Conservation (phyloP, 2,329 filamentous ascomycete genomes). For the Penicillium sp. region DNA sequence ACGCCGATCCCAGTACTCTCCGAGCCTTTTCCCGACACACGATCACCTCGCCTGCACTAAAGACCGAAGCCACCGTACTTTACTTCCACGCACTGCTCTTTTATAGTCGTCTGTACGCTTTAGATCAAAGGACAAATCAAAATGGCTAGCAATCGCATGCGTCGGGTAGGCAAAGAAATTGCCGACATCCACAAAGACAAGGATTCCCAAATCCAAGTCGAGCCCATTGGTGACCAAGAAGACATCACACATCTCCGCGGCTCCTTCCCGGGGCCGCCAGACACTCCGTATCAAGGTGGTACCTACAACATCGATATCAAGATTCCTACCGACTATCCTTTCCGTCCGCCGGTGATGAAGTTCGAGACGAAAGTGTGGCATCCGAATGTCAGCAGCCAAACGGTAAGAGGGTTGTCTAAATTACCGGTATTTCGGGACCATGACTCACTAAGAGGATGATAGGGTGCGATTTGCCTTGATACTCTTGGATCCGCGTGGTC, state of each 20-base stretch:
- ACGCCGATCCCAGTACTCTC: neutral
- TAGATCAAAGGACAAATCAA: neutral
- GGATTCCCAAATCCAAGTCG: constrained; percentile 69
- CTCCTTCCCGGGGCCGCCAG: constrained; percentile 77
- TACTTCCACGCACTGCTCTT: neutral
- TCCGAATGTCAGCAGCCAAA: constrained; percentile 91
- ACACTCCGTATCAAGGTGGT: constrained; percentile 88
- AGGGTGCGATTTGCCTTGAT: constrained; percentile 97
- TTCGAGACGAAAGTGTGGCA: constrained; percentile 96
- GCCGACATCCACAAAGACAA: constrained; percentile 57
- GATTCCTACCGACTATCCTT: constrained; percentile 86
- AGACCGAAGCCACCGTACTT: neutral
- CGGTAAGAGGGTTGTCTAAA: constrained; percentile 53
- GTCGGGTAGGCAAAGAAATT: constrained; percentile 51
- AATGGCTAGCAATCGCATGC: constrained; percentile 55
- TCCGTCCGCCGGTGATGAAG: constrained; percentile 84
- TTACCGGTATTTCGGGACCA: too few relatives aligned
- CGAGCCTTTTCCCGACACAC: neutral
- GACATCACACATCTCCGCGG: constrained; percentile 80
- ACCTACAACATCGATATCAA: constrained; percentile 76
- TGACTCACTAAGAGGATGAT: neutral
- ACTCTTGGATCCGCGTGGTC: constrained; percentile 89
- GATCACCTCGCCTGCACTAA: neutral
- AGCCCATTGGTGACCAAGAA: constrained; percentile 57
- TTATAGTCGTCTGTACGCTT: neutral